Percentiles rank a stretch among this genome's conserved stretches.
These are phyloP conservation scores for Nigrospora osmanthi DNA, from an alignment of 2,329 filamentous ascomycete species.

Conservation along the genomic window DNA sequence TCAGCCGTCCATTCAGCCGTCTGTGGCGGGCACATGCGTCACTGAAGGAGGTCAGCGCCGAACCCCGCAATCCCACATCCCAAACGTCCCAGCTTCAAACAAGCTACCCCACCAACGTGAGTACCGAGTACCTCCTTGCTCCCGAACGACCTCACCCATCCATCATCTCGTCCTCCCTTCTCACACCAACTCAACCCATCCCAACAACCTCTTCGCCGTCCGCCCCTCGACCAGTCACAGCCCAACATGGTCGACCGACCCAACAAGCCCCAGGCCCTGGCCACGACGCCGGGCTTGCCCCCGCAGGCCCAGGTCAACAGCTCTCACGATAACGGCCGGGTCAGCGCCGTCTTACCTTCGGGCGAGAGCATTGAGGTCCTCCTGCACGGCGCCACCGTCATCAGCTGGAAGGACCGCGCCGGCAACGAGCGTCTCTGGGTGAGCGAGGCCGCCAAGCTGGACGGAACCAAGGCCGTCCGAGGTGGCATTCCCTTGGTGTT, in stretches of 20 bases:
- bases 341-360: constrained; percentile 74
- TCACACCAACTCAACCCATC: too few species aligned
- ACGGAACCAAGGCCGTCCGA: constrained; percentile 82
- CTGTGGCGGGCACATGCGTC: too few species aligned
- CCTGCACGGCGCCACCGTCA: constrained; percentile 86
- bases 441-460: constrained; percentile 70
- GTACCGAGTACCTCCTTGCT: too few species aligned
- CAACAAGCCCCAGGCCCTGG: constrained; percentile 73
- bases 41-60: too few species aligned
- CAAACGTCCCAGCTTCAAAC: too few species aligned
- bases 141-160: too few species aligned
- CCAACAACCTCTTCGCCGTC: too few species aligned
- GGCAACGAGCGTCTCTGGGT: constrained; percentile 81
- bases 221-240: too few species aligned
- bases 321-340: constrained; percentile 60
- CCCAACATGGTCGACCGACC: constrained; percentile 67
- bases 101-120: too few species aligned
- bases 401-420: constrained; percentile 80
- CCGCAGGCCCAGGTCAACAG: constrained; percentile 72
- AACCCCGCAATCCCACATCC: too few species aligned
- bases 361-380: constrained; percentile 82
- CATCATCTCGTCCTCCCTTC: too few species aligned
- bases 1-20: too few species aligned
- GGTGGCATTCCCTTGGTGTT: constrained; percentile 92
- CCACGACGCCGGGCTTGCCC: constrained; percentile 64